Conservation (phyloP, 345 rosid genomes). For the Chamaenerion angustifolium region DNA sequence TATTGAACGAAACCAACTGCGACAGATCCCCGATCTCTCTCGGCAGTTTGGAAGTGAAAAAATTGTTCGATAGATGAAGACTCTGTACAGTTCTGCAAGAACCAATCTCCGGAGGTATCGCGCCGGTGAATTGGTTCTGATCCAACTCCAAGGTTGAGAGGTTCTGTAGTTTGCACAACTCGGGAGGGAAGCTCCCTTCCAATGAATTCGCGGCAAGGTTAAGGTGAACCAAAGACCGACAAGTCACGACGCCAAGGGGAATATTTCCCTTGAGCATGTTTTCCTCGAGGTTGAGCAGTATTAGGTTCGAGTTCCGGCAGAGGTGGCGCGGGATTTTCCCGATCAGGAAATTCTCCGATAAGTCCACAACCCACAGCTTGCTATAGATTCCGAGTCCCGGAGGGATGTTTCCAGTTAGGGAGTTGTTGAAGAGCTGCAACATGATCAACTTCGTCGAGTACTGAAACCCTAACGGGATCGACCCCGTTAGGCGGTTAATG, state of each 20-base stretch:
- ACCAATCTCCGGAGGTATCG: slow-evolving; percentile 56
- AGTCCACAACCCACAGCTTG: slow-evolving; percentile 66
- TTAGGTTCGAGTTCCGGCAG: slow-evolving; percentile 38
- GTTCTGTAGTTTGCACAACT: slow-evolving; percentile 46
- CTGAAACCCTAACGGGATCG: slow-evolving; percentile 65
- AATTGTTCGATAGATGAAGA: slow-evolving; percentile 51
- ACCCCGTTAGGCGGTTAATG: slow-evolving; percentile 52
- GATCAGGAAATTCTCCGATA: slow-evolving; percentile 46
- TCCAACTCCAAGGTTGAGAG: slow-evolving; percentile 57
- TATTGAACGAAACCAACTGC: slow-evolving; percentile 48
- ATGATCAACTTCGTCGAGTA: slow-evolving; percentile 33
- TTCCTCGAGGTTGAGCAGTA: slow-evolving; percentile 48
- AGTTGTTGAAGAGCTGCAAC: slow-evolving; percentile 76
- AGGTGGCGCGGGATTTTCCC: slow-evolving; percentile 61
- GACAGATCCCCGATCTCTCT: slow-evolving; percentile 60
- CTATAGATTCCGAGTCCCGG: slow-evolving; percentile 51
- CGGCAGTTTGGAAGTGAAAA: slow-evolving; percentile 51
- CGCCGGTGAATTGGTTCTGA: slow-evolving; percentile 57
- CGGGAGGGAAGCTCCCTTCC: slow-evolving; percentile 47
- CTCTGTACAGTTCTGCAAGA: slow-evolving; percentile 54
- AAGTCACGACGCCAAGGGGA: slow-evolving; percentile 43
- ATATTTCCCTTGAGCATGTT: slow-evolving; percentile 62
- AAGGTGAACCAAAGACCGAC: slow-evolving; percentile 56
- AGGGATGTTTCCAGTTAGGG: slow-evolving; percentile 57
- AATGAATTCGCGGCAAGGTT: slow-evolving; percentile 46